Evolutionary conservation across 208 protist species (phyloP).

Genomic region (Leishmania gerbilli): DNA sequence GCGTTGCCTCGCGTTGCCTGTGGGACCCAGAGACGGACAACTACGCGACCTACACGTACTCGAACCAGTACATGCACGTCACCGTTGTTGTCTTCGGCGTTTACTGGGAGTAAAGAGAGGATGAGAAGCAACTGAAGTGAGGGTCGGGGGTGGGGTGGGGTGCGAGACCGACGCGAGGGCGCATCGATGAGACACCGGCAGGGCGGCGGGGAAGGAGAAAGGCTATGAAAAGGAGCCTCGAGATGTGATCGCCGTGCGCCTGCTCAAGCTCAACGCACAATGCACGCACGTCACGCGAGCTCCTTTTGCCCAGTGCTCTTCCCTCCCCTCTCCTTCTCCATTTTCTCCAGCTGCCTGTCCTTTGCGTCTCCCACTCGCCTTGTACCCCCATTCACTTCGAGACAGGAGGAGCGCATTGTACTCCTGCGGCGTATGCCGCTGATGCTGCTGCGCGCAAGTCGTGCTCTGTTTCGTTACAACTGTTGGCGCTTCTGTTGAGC

Average conservation of each 20-base stretch:
- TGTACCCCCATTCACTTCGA: background rate
- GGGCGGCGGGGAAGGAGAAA: background rate
- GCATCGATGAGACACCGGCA: background rate
- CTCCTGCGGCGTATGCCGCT: background rate
- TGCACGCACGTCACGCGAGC: background rate
- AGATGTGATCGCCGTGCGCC: background rate
- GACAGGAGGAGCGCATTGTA: background rate
- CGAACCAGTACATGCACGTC: constrained; percentile 78
- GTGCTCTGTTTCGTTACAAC: background rate
- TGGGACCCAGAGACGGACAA: constrained; percentile 93
- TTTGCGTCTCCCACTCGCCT: background rate
- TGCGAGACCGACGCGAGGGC: background rate
- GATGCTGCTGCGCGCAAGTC: background rate
- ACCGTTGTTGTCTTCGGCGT: constrained; percentile 72
- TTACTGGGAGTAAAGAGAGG: constrained; percentile 76
- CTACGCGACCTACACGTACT: constrained; percentile 82
- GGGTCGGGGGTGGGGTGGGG: background rate
- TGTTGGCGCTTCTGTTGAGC: background rate
- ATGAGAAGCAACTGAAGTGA: too few species aligned
- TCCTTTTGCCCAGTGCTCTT: background rate
- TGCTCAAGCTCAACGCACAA: background rate
- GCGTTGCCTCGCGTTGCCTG: constrained; percentile 84
- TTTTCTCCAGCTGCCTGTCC: background rate
- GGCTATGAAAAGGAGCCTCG: background rate
- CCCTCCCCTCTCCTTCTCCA: background rate